Evolutionary conservation across 495 filamentous ascomycete genomes (phyloP), one percentile per base, ranked within the genome.

Genomic region (Apiosordaria backusii): DNA sequence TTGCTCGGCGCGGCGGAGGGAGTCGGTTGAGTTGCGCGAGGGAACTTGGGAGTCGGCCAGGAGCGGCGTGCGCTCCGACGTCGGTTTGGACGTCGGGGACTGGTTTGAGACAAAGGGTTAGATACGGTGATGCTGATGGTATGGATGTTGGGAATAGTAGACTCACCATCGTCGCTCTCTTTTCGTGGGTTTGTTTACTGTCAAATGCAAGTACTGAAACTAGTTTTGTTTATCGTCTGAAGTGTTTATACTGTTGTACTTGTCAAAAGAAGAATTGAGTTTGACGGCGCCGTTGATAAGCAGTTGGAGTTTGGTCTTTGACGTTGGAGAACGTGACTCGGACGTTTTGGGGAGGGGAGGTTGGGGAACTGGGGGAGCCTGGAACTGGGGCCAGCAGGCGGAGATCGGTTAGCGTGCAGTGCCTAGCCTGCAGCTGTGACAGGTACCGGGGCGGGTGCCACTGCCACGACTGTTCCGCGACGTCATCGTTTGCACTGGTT

Each of bases 11-110:
- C 54, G 67, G 50, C 67, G 65, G 40, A 69, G 67, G 22, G 72
- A 74, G 52, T 68, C 63, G 29, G 66, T 65, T 22, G 75, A 71
- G 13, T 50, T 60, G 61, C 62, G 67, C 26, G 62, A 67, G 27
- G 61, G 53, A 4, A 35, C n/a, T 45, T 15, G 9, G 10, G 58
- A 54, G 50, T 68, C 69, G 15, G 76, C 68, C 19, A 78, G 72
- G 21, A 78, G 72, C 62, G 76, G 76, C 57, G 73, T 74, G 35
- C 68, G 74, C 62, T 77, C 75, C 35, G 71, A 64, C 59, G 73
- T 70, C 57, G 69, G 74, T 61, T 77, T 74, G 23, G 69, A 61
- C 21, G 54, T 40, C 35, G 53, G 65, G 61, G 61, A 35, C 63
- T 70, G 59, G n/a, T n/a, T n/a, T 40, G 24, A 22, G 57, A n/a